A percentile compares a stretch with the other conserved stretches of the same genome.
Evolutionary conservation across 495 filamentous ascomycete genomes (phyloP).

Genomic region (Aspergillus asperescens): DNA sequence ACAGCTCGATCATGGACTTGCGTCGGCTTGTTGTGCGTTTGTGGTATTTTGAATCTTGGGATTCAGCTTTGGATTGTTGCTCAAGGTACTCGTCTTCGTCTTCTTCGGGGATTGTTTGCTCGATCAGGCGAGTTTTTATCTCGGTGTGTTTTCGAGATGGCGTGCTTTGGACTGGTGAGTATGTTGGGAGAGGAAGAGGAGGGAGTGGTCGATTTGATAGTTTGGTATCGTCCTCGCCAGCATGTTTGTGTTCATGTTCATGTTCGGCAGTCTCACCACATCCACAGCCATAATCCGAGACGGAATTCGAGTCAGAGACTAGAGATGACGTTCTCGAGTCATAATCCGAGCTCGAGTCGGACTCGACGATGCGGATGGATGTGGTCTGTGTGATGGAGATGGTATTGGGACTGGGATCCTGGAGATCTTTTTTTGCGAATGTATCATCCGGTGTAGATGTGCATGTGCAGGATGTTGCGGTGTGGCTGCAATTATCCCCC

Average conservation of each 20-base stretch:
- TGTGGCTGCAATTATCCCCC: not conserved
- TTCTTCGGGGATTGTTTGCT: conserved; percentile 20
- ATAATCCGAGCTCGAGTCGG: conserved; percentile 4
- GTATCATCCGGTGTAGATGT: not conserved
- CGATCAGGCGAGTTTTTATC: conserved; percentile 16
- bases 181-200: not conserved
- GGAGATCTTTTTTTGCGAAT: too few relatives aligned
- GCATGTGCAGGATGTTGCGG: not conserved
- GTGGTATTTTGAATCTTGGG: not conserved
- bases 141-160: conserved; percentile 4
- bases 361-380: conserved; percentile 15
- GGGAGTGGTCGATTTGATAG: not conserved
- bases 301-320: not conserved
- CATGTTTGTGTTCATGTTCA: not conserved
- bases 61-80: not conserved
- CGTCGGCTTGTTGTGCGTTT: conserved; percentile 15
- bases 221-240: too few relatives aligned
- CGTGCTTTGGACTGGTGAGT: not conserved
- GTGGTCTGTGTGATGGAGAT: not conserved
- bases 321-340: conserved; percentile 5
- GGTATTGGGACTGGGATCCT: too few relatives aligned
- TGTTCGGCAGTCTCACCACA: not conserved
- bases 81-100: conserved; percentile 4
- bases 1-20: conserved; percentile 23
- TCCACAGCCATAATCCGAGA: not conserved